These are phyloP conservation scores for Macrophomina pseudophaseolina DNA, from an alignment of 2,329 filamentous ascomycete genomes.

Conservation along the genomic window DNA sequence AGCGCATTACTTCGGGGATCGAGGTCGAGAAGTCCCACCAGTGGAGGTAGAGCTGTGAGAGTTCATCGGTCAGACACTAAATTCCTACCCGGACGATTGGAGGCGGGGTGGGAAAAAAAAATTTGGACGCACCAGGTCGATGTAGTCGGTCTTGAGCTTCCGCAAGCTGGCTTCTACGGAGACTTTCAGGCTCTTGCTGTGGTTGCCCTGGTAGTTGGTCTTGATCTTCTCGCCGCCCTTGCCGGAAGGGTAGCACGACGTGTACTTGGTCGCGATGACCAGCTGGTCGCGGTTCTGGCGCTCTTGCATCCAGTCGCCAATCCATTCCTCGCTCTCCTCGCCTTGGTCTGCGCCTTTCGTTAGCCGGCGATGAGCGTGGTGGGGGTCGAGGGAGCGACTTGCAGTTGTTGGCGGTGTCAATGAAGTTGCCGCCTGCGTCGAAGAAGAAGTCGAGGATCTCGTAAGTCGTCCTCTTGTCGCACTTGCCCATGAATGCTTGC, in stretches of 20 bases:
- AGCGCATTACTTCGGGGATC: constrained; percentile 30
- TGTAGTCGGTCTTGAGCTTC: constrained; percentile 70
- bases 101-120: too few relatives aligned
- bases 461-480: constrained; percentile 62
- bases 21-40: constrained; percentile 50
- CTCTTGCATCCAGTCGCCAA: constrained; percentile 51
- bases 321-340: constrained; percentile 50
- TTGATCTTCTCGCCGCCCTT: constrained; percentile 14
- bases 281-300: constrained; percentile 47
- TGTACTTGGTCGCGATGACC: constrained; percentile 50
- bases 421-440: constrained; percentile 72
- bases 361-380: background rate
- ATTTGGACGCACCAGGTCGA: constrained; percentile 57
- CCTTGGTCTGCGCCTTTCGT: constrained; percentile 30
- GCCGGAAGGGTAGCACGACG: constrained; percentile 36
- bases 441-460: constrained; percentile 70
- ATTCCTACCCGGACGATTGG: too few relatives aligned
- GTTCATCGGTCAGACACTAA: too few relatives aligned
- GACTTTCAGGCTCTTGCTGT: constrained; percentile 45
- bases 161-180: constrained; percentile 46
- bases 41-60: constrained; percentile 39
- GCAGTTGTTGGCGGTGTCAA: constrained; percentile 43
- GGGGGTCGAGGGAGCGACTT: background rate
- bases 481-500: constrained; percentile 12
- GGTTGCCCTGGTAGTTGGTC: constrained; percentile 51